Conservation (phyloP, 202 grass and related monocot genomes). For the Schoenoplectus triqueter region DNA sequence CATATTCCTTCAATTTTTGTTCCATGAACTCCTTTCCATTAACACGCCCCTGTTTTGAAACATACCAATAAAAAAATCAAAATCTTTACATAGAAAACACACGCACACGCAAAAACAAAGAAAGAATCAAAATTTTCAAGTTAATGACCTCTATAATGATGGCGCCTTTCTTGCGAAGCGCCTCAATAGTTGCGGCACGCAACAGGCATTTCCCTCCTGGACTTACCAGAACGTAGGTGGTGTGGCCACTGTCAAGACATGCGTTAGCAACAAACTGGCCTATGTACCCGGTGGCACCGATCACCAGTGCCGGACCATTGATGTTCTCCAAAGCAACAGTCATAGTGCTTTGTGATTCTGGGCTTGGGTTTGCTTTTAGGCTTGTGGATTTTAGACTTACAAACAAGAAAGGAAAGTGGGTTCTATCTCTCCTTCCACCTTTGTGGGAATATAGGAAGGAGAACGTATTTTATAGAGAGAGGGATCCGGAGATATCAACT, state of each 20-base stretch:
- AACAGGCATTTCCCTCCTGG: conserved; percentile 37
- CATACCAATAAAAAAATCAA: not conserved
- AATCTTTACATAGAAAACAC: not conserved
- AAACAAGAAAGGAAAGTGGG: conserved; percentile 1
- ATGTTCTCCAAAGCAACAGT: conserved; percentile 20
- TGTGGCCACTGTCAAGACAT: conserved; percentile 55
- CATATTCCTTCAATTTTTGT: conserved; percentile 48
- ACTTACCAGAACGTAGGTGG: conserved; percentile 59
- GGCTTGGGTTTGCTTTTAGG: not conserved
- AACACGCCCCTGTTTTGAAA: conserved; percentile 40
- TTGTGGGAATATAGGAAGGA: conserved; percentile 17
- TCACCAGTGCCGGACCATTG: conserved; percentile 44
- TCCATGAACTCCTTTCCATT: conserved; percentile 48
- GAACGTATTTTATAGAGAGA: conserved; percentile 21
- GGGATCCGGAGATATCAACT: not conserved
- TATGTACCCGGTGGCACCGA: conserved; percentile 73
- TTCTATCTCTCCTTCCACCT: conserved; percentile 24
- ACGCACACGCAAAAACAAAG: not conserved
- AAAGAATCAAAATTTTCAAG: too few species aligned
- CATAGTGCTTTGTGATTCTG: not conserved
- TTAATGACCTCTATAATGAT: conserved; percentile 53
- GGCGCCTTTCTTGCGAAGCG: conserved; percentile 57
- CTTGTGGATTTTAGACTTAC: not conserved
- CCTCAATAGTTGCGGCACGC: conserved; percentile 46
- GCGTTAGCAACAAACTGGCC: conserved; percentile 74